Conservation (phyloP, 345 rosid species). For the Pistacia integerrima region DNA sequence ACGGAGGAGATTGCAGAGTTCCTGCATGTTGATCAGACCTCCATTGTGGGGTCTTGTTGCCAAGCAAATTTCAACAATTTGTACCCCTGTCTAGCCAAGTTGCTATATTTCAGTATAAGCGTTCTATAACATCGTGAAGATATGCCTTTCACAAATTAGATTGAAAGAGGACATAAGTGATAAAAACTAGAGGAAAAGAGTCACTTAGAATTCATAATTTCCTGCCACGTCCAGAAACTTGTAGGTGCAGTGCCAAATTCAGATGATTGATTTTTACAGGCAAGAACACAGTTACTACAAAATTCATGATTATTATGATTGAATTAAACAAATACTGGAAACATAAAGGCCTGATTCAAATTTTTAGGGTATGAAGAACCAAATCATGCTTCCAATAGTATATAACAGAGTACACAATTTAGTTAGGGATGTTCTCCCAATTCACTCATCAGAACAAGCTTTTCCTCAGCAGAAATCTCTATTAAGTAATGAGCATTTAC, state of each 20-base stretch:
- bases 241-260: background rate
- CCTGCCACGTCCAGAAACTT: background rate
- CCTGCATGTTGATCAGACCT: constrained; percentile 84
- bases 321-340: background rate
- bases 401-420: background rate
- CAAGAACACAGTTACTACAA: background rate
- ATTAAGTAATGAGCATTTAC: background rate
- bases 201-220: constrained; percentile 3
- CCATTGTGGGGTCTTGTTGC: constrained; percentile 87
- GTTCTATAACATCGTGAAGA: background rate
- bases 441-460: background rate
- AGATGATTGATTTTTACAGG: background rate
- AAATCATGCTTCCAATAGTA: background rate
- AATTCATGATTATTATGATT: no score
- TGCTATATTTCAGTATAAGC: constrained; percentile 17
- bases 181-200: background rate
- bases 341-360: background rate
- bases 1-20: constrained; percentile 73
- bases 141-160: background rate
- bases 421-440: background rate
- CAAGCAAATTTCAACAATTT: constrained; percentile 93
- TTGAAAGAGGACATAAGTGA: background rate
- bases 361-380: background rate
- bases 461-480: background rate
- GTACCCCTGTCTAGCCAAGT: constrained; percentile 72